Evolutionary conservation across 139 green algal species (phyloP).

Genomic region (Chlorella sp.): DNA sequence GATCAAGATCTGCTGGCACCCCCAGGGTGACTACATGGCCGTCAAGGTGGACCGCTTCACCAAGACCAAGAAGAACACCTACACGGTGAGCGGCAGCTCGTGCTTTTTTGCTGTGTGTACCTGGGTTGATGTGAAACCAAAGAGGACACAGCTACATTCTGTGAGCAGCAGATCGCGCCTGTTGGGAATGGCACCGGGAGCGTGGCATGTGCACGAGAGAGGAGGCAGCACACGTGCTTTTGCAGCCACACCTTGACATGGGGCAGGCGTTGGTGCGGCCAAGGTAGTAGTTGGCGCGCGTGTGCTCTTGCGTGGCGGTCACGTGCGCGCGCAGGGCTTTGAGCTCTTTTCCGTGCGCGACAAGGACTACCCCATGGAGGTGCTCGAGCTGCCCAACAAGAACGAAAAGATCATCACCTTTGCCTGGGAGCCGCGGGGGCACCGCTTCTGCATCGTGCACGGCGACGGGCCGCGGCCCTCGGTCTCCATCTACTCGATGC

Average conservation of each 20-base stretch:
- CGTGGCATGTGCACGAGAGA: background rate
- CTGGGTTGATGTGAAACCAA: no score
- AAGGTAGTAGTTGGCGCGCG: background rate
- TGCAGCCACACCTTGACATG: no score
- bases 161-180: no score
- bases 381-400: constrained; percentile 69
- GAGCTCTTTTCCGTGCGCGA: constrained; percentile 88
- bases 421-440: constrained; percentile 92
- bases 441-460: constrained; percentile 89
- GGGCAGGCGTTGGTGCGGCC: no score
- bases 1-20: constrained; percentile 94
- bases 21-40: constrained; percentile 92
- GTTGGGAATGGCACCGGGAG: no score
- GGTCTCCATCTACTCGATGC: constrained; percentile 94
- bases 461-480: constrained; percentile 71
- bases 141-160: no score
- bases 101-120: no score
- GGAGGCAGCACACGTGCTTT: no score
- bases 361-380: constrained; percentile 83
- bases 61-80: constrained; percentile 95
- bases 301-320: background rate
- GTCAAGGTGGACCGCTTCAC: constrained; percentile 94
- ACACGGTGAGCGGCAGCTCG: constrained; percentile 7
- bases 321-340: constrained; percentile 70
- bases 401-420: constrained; percentile 75